phyloP scores from a whole-genome alignment of 176 grass and related monocot genomes.

The Musa beccarii region DNA sequence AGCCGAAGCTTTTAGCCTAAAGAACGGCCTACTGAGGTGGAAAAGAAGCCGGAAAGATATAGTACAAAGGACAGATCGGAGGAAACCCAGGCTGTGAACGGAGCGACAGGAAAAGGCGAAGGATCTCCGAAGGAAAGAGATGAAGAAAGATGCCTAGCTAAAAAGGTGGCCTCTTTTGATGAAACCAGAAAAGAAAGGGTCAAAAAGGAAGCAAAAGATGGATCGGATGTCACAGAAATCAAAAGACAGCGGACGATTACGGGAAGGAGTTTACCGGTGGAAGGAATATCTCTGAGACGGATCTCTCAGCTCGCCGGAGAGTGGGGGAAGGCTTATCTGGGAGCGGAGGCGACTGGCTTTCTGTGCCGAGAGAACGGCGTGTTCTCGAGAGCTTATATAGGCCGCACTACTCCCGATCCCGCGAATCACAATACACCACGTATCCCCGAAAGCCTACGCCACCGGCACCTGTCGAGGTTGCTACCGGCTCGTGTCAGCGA shows the following conservation, averaged over 20 bases:
- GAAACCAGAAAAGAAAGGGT: background rate
- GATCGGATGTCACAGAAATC: background rate
- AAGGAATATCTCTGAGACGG: background rate
- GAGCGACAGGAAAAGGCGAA: background rate
- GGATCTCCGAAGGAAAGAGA: background rate
- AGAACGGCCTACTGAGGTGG: background rate
- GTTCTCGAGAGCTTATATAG: background rate
- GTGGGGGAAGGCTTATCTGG: background rate
- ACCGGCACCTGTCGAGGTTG: background rate
- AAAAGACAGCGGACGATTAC: background rate
- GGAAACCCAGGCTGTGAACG: background rate
- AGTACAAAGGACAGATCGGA: too few species aligned
- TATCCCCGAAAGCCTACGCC: background rate
- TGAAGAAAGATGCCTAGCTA: background rate
- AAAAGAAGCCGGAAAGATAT: background rate
- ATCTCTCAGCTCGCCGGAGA: background rate
- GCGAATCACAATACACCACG: background rate
- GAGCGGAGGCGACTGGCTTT: background rate
- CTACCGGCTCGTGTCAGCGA: background rate
- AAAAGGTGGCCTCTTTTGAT: conserved; percentile 3
- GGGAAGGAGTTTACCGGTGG: background rate
- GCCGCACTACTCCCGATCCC: background rate
- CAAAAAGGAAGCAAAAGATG: background rate
- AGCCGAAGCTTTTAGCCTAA: conserved; percentile 1
- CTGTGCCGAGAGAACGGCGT: background rate